A percentile compares a stretch with the other conserved stretches of the same genome.
phyloP scores from a whole-genome alignment of 2,329 filamentous ascomycete genomes.

The Alternaria alternata region DNA sequence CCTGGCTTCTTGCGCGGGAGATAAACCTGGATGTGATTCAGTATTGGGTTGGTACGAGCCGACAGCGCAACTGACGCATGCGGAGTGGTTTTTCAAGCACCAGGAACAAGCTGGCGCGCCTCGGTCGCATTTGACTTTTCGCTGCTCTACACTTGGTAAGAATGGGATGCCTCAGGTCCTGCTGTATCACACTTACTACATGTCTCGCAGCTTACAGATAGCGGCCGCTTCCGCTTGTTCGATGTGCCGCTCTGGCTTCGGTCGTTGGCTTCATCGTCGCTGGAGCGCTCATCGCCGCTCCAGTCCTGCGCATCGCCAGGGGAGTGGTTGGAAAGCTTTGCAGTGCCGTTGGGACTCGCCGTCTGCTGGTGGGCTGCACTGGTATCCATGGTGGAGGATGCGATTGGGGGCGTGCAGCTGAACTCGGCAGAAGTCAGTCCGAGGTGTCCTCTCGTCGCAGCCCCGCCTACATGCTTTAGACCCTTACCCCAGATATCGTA shows the following conservation, averaged over 20 bases:
- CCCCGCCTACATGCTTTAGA: slow-evolving; percentile 31
- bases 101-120: slow-evolving; percentile 78
- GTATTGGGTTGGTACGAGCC: not conserved
- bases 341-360: slow-evolving; percentile 41
- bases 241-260: slow-evolving; percentile 45
- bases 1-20: slow-evolving; percentile 76
- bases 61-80: slow-evolving; percentile 56
- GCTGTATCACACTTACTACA: slow-evolving; percentile 10
- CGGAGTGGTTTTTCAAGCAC: slow-evolving; percentile 72
- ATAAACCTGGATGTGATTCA: slow-evolving; percentile 57
- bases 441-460: slow-evolving; percentile 27
- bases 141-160: slow-evolving; percentile 59
- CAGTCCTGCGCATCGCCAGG: slow-evolving; percentile 47
- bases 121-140: slow-evolving; percentile 76
- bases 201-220: slow-evolving; percentile 70
- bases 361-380: slow-evolving; percentile 35
- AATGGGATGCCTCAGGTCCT: not conserved
- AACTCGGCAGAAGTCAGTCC: slow-evolving; percentile 24
- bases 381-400: slow-evolving; percentile 42
- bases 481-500: slow-evolving; percentile 25
- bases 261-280: slow-evolving; percentile 50
- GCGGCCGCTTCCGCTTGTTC: slow-evolving; percentile 59
- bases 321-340: slow-evolving; percentile 46
- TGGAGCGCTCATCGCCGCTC: slow-evolving; percentile 51
- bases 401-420: slow-evolving; percentile 33